Evolutionary conservation across 352 stramenopile genomes (phyloP), one percentile per base, ranked within the genome.

Genomic region (Pythium rhizo-oryzae): DNA sequence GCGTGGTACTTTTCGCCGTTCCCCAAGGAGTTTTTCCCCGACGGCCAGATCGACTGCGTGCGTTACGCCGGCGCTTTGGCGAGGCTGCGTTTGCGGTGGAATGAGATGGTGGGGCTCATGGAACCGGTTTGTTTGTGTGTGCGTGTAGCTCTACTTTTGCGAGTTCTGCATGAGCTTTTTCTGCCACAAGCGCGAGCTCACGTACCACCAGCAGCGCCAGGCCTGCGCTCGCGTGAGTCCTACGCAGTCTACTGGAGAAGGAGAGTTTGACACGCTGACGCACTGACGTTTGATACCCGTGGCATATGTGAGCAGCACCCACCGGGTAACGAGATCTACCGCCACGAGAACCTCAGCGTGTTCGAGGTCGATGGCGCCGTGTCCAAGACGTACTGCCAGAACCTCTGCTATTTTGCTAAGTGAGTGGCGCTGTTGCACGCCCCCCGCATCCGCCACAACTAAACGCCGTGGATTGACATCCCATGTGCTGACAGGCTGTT

Each of bases 351-450:
- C 65, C 61, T 99, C 24, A 97, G 87, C 57, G 96, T 99, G 53
- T 99, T 97, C 72, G 98, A 94, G 60, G 85, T 99, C 41, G 97
- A 99, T 63, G 98, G 98, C 18, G 96, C 95, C 35, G 90, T 98
- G 47, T 90, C 98, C 77, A 93, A 97, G 71, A 86, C 98, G 7
- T 99, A 99, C 77, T 99, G 97, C 82, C 97, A 99, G 82, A 99
- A 97, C 75, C 80, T 99, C 3, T 99, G 97, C 77, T 97, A 99
- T n/a, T 85, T 99, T 63, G 94, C 96, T 43, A 99, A 99, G 86
- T 93, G 76, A 28, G 84, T n/a, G n/a, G n/a, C n/a, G n/a, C n/a
- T n/a, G n/a, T n/a, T n/a, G n/a, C n/a, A n/a, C n/a, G n/a, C n/a
- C n/a, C 53, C 2, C 12, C 8, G 37, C 52, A n/a, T 33, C 28